A percentile compares a stretch with the other conserved stretches of the same genome.
Evolutionary conservation across 2,329 filamentous ascomycete species (phyloP).

Genomic region (Xylariaceae sp.): DNA sequence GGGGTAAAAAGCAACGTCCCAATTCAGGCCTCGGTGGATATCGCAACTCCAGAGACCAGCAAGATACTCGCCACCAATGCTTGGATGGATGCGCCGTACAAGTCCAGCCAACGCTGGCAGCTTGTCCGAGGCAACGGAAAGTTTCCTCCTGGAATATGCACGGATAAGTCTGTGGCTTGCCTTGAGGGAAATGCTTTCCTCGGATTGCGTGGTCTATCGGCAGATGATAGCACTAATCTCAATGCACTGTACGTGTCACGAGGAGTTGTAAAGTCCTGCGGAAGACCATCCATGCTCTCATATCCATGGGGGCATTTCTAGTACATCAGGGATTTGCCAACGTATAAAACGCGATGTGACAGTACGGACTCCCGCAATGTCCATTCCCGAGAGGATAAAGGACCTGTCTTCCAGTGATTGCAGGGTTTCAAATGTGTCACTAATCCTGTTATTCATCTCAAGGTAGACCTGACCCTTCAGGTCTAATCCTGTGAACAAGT

Average conservation of each 20-base stretch:
- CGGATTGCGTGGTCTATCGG: neutral
- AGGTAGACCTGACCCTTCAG: neutral
- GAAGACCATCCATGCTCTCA: slow-evolving; percentile 1
- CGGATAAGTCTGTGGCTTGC: neutral
- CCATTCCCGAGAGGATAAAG: slow-evolving; percentile 4
- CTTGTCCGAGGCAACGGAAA: slow-evolving; percentile 2
- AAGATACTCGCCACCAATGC: neutral
- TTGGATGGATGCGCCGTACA: neutral
- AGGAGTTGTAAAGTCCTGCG: neutral
- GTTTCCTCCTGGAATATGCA: neutral
- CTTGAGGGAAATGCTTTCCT: neutral
- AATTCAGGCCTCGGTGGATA: neutral
- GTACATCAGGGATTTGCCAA: slow-evolving; percentile 5
- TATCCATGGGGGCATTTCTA: slow-evolving; percentile 4
- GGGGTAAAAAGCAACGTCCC: neutral
- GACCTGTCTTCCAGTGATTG: neutral
- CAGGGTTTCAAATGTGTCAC: neutral
- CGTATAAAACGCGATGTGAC: slow-evolving; percentile 1
- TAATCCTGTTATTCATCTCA: neutral
- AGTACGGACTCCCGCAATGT: slow-evolving; percentile 7
- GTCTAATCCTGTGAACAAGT: neutral
- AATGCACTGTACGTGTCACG: neutral
- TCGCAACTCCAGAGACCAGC: neutral
- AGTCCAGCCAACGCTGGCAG: slow-evolving; percentile 5
- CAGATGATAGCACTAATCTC: neutral